Conservation (phyloP, 2,329 filamentous ascomycete genomes). For the Colletotrichum lindemuthianum region DNA sequence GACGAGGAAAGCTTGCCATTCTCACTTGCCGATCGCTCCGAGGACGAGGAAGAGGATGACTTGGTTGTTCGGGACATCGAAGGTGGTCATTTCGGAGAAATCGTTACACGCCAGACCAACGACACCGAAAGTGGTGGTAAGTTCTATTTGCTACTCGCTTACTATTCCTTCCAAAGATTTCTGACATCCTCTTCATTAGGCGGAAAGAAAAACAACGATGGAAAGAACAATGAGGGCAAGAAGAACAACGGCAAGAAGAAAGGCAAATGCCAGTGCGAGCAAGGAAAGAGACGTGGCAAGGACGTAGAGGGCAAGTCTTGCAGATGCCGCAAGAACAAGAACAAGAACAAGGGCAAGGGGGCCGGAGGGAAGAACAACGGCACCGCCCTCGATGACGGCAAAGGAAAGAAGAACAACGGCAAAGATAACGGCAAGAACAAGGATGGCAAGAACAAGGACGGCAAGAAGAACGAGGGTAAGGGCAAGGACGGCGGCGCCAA, state of each 20-base stretch:
- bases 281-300: constrained; percentile 23
- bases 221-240: constrained; percentile 17
- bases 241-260: constrained; percentile 1
- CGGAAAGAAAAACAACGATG: neutral
- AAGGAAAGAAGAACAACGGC: constrained; percentile 13
- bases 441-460: neutral
- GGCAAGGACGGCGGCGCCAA: neutral
- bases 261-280: constrained; percentile 15
- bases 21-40: neutral
- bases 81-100: neutral
- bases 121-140: constrained; percentile 7
- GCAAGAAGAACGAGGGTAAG: constrained; percentile 2
- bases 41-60: constrained; percentile 12
- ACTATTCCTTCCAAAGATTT: accelerated
- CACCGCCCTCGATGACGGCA: constrained; percentile 4
- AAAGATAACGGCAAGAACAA: neutral
- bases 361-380: constrained; percentile 5
- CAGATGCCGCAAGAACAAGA: constrained; percentile 18
- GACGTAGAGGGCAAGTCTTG: constrained; percentile 21
- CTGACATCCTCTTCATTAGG: neutral
- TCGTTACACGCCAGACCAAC: constrained; percentile 2
- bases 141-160: neutral
- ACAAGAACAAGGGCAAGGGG: constrained; percentile 6
- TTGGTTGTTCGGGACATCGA: neutral
- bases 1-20: constrained; percentile 12